Evolutionary conservation across 805 yeast genomes (phyloP).

Genomic region (Torulaspora maleeae): DNA sequence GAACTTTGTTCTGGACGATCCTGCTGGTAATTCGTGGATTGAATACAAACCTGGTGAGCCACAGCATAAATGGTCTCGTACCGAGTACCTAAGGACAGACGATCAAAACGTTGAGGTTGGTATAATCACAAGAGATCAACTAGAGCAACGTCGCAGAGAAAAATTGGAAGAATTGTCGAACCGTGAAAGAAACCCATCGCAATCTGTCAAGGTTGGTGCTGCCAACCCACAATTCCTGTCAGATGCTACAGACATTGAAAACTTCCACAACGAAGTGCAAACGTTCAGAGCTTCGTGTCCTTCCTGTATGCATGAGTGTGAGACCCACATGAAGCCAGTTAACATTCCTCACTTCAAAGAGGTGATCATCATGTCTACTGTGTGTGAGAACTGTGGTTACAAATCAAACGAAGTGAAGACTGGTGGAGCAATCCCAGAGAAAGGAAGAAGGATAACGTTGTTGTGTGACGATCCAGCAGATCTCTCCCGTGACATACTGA

Average conservation of each 20-base stretch:
- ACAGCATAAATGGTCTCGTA: slow-evolving; percentile 82
- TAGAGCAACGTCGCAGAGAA: slow-evolving; percentile 38
- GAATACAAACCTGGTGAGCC: slow-evolving; percentile 84
- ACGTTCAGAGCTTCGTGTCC: slow-evolving; percentile 91
- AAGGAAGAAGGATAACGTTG: slow-evolving; percentile 71
- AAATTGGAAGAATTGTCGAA: slow-evolving; percentile 33
- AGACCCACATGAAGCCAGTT: slow-evolving; percentile 94
- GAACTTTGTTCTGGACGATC: slow-evolving; percentile 80
- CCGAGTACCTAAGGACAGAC: slow-evolving; percentile 76
- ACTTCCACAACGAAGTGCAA: slow-evolving; percentile 85
- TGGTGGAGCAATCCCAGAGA: slow-evolving; percentile 90
- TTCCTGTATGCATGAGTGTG: slow-evolving; percentile 69
- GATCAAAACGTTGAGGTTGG: slow-evolving; percentile 87
- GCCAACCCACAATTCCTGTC: slow-evolving; percentile 48
- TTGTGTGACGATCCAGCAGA: slow-evolving; percentile 78
- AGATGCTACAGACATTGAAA: slow-evolving; percentile 77
- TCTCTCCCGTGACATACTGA: slow-evolving; percentile 87
- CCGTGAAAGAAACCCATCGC: slow-evolving; percentile 36
- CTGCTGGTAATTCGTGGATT: slow-evolving; percentile 96
- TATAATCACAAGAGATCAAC: slow-evolving; percentile 58
- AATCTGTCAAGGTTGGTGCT: slow-evolving; percentile 17
- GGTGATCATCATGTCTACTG: slow-evolving; percentile 92
- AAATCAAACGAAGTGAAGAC: slow-evolving; percentile 97
- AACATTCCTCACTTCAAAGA: slow-evolving; percentile 98
- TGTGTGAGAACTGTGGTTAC: slow-evolving; percentile 88